Percentiles rank a stretch among this genome's conserved stretches.
Conservation (phyloP, 1,284 basidiomycete species). For the Ganoderma leucocontextum region DNA sequence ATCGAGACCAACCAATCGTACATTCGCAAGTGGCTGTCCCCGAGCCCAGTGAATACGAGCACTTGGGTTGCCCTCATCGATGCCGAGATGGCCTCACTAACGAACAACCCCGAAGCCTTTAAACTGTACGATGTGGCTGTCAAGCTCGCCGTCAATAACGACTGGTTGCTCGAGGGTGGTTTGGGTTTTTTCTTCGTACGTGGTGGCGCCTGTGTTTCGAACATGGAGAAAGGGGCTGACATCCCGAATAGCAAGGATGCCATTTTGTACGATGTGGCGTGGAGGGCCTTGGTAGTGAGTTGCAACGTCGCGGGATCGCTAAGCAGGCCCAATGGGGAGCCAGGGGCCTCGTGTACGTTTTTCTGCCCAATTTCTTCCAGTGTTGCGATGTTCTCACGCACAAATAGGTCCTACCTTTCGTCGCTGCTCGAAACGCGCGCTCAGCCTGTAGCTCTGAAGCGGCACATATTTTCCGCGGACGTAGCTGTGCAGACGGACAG, state of each 20-base stretch:
- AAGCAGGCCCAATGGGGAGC: constrained; percentile 77
- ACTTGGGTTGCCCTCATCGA: constrained; percentile 75
- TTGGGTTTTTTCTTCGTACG: constrained; percentile 70
- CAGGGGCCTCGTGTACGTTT: constrained; percentile 69
- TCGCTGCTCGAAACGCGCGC: constrained; percentile 53
- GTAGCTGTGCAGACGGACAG: constrained; percentile 70
- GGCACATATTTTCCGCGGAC: constrained; percentile 63
- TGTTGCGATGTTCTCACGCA: constrained; percentile 7
- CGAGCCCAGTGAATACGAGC: constrained; percentile 71
- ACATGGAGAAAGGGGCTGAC: constrained; percentile 6
- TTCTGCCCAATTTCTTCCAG: not conserved
- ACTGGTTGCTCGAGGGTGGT: constrained; percentile 75
- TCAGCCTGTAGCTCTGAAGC: constrained; percentile 55
- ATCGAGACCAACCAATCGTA: constrained; percentile 66
- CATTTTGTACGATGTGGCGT: constrained; percentile 75
- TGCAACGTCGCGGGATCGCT: constrained; percentile 69
- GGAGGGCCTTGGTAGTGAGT: constrained; percentile 67
- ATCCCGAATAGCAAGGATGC: constrained; percentile 63
- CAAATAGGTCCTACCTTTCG: constrained; percentile 57
- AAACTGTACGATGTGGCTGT: constrained; percentile 73
- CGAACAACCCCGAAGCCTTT: constrained; percentile 63
- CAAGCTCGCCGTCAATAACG: constrained; percentile 69
- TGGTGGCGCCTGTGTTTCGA: constrained; percentile 3
- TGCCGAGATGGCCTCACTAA: constrained; percentile 68
- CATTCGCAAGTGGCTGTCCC: constrained; percentile 71